These are phyloP conservation scores for Aspergillus saccharolyticus DNA, from an alignment of 495 filamentous ascomycete species.

Conservation along the genomic window DNA sequence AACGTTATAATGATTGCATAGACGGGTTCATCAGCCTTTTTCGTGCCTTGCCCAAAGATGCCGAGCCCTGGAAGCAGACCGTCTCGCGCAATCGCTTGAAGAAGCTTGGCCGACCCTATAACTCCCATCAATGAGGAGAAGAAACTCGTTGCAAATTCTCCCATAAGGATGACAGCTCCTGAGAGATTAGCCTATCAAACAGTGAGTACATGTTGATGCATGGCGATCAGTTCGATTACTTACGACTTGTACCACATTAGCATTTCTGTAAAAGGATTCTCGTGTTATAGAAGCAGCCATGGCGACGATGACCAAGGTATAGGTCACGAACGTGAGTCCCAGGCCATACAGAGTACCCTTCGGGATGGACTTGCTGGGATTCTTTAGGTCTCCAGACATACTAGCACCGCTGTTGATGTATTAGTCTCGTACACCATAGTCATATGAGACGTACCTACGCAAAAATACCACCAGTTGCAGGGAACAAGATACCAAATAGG, in stretches of 20 bases:
- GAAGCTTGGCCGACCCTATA: slow-evolving; percentile 80
- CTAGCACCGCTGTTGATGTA: slow-evolving; percentile 58
- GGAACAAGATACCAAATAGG: slow-evolving; percentile 82
- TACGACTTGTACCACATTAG: slow-evolving; percentile 73
- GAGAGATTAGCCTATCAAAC: slow-evolving; percentile 58
- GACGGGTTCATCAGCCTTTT: slow-evolving; percentile 68
- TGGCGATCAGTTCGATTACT: slow-evolving; percentile 12
- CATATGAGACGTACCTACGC: slow-evolving; percentile 39
- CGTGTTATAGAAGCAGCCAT: slow-evolving; percentile 76
- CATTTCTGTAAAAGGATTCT: slow-evolving; percentile 65
- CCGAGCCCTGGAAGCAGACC: slow-evolving; percentile 71
- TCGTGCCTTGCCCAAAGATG: slow-evolving; percentile 71
- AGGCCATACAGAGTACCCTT: slow-evolving; percentile 75
- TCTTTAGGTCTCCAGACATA: slow-evolving; percentile 82
- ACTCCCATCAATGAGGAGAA: slow-evolving; percentile 87
- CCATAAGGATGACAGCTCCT: slow-evolving; percentile 65
- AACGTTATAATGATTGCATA: slow-evolving; percentile 75
- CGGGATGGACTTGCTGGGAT: slow-evolving; percentile 81
- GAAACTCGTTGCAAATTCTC: slow-evolving; percentile 76
- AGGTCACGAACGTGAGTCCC: slow-evolving; percentile 68
- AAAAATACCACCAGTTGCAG: slow-evolving; percentile 72
- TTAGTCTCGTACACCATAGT: slow-evolving; percentile 17
- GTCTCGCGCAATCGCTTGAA: slow-evolving; percentile 80
- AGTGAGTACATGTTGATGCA: slow-evolving; percentile 14
- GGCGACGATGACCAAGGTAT: slow-evolving; percentile 70